Evolutionary conservation across 2,329 filamentous ascomycete species (phyloP).

Genomic region (Aspergillus awamori): DNA sequence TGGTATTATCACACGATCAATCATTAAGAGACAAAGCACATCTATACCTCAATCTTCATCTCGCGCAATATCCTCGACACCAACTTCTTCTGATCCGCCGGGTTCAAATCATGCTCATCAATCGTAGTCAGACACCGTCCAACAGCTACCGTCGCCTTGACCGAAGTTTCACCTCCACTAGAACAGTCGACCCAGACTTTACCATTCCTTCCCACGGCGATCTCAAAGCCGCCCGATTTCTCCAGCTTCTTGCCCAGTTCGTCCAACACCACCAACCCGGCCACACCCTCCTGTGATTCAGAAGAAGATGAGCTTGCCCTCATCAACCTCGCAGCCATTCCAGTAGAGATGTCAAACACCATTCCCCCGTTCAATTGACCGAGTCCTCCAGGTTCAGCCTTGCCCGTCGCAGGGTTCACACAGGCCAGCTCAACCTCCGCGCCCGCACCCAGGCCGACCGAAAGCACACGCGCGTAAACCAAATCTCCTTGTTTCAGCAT

Average conservation of each 20-base stretch:
- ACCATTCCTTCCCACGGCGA: constrained; percentile 90
- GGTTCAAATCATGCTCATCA: constrained; percentile 62
- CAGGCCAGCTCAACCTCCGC: constrained; percentile 92
- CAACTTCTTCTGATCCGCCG: constrained; percentile 51
- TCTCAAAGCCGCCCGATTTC: constrained; percentile 71
- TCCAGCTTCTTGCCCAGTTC: constrained; percentile 75
- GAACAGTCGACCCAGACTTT: constrained; percentile 84
- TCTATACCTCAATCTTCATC: constrained; percentile 36
- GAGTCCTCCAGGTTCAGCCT: constrained; percentile 81
- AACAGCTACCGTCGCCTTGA: constrained; percentile 73
- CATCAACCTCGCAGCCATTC: constrained; percentile 76
- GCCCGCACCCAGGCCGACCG: constrained; percentile 76
- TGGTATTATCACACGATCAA: background rate
- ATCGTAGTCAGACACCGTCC: constrained; percentile 76
- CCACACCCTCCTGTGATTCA: constrained; percentile 52
- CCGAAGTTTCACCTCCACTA: constrained; percentile 55
- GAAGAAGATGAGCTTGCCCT: constrained; percentile 45
- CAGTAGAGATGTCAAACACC: constrained; percentile 77
- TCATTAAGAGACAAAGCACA: background rate
- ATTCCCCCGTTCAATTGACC: constrained; percentile 84
- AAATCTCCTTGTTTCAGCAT: constrained; percentile 73
- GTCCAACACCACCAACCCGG: constrained; percentile 73
- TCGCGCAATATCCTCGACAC: constrained; percentile 48
- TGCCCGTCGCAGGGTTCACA: constrained; percentile 81
- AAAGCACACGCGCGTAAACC: constrained; percentile 83